Evolutionary conservation across 352 stramenopile genomes (phyloP), one percentile per base, ranked within the genome.

Genomic region (Thraustochytrium sp.): DNA sequence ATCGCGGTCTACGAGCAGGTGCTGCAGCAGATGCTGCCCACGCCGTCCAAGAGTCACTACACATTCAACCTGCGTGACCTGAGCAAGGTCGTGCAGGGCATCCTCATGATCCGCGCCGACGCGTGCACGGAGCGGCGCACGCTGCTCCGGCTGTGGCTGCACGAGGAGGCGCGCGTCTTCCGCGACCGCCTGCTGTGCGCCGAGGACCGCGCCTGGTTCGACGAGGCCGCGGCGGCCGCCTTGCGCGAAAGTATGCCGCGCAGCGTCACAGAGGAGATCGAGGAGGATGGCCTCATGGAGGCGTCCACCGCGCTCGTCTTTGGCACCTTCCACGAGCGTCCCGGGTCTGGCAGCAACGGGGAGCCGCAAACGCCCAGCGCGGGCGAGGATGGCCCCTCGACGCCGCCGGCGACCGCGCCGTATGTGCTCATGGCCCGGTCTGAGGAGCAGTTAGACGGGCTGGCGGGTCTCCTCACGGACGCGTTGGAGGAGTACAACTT

Each of bases 401-500:
- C n/a, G n/a, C n/a, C n/a, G n/a, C n/a, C 93, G 13, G 93, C 98
- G 76, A 97, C 26, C 5, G 16, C 29, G 26, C 34, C 53, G 31
- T 82, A 82, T 31, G 51, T 77, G 74, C 51, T 82, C 26, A 37
- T 82, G 21, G 74, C 74, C 4, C 31, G 8, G 21, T 96, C 96
- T 74, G 84, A 89, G 2, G 89, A 90, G 2, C 49, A 88, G 44
- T 46, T 61, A 2, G 61, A 86, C 8, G 59, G 37, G 1, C 38
- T 89, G 1, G 4, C 44, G 1, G 84, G 77, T 2, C 84, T 97
- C n/a, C 86, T 97, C 2, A 86, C 90, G 53, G 92, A 97, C 77
- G 95, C 96, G 76, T 76, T 98, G 4, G 94, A 98, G 82, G 94
- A 98, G 87, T 98, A 97, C 85, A 98, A 98, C 84, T 91, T 97